Evolutionary conservation across 805 yeast species (phyloP).

Genomic region (Ogataea parapolymorpha): DNA sequence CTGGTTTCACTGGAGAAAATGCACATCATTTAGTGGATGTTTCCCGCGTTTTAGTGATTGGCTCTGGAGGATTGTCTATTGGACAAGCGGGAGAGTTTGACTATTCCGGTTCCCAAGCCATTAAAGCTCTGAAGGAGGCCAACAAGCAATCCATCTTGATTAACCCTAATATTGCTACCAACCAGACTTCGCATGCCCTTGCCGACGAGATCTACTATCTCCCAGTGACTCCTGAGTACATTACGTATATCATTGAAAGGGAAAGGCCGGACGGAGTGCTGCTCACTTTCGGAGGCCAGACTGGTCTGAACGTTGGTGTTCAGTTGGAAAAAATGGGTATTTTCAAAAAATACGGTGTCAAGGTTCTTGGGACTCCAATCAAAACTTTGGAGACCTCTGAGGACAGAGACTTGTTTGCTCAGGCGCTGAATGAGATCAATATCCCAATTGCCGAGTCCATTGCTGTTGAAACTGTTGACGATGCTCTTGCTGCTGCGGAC

Average conservation of each 20-base stretch:
- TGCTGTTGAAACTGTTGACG: constrained; percentile 92
- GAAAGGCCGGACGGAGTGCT: constrained; percentile 96
- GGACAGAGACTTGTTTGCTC: constrained; percentile 94
- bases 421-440: constrained; percentile 90
- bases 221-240: constrained; percentile 96
- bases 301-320: constrained; percentile 94
- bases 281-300: constrained; percentile 98
- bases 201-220: constrained; percentile 95
- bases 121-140: constrained; percentile 90
- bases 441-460: constrained; percentile 96
- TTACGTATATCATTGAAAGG: constrained; percentile 89
- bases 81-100: constrained; percentile 99
- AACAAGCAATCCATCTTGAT: constrained; percentile 80
- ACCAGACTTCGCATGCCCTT: constrained; percentile 90
- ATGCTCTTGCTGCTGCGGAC: constrained; percentile 92
- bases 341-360: constrained; percentile 83
- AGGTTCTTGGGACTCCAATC: constrained; percentile 97
- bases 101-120: constrained; percentile 96
- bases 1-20: constrained; percentile 55
- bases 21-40: constrained; percentile 76
- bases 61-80: constrained; percentile 95
- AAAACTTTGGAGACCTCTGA: constrained; percentile 94
- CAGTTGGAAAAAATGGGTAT: constrained; percentile 93
- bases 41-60: constrained; percentile 82
- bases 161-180: constrained; percentile 95